Base-by-base conservation (phyloP, 805 yeast genomes). In the Blastobotrys mokoenaii region DNA sequence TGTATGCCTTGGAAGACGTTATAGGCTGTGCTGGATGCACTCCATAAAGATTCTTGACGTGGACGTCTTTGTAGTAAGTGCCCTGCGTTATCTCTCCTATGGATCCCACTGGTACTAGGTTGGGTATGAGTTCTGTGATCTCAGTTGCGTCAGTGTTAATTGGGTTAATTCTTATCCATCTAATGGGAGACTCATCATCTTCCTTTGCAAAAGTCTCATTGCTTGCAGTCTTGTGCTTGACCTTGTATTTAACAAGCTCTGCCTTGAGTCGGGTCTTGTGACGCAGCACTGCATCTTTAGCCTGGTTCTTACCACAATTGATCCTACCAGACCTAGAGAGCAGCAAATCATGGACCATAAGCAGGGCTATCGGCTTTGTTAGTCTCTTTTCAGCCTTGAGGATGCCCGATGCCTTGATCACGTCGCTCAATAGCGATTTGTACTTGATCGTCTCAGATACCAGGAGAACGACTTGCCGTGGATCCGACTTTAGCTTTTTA, bases 381-480 rank as follows among this genome's bases (percentile, higher is more conserved):
- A 66, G 54, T 18, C 64, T 70, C 51, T 66, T 66, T 49, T 72
- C 73, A 8, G 62, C 68, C 32, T 73, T 68, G 51, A 84, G 66
- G n/a, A 93, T 64, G 53, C 79, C 78, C 4, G 95, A 72, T 47
- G 79, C 79, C 51, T 73, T 73, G 62, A 90, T 74, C 36, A 90
- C 72, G 31, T 71, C 71, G 40, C 68, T 66, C 33, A 93, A 70
- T 52, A 76, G 79, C 11, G 78, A 80, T 54, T 78, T 79, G 62
- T 80, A 85, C 58, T 76, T 80, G 57, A 87, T 66, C 1, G 96
- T 78, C 3, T 95, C 84, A 29, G 79, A 71, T 18, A 88, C 87
- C 22, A 90, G 66, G 0, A 97, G 98, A 68, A 72, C 87, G 1
- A 89, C 66, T 59, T 90, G 96, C 56, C 84, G 85, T 1, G 97